Evolutionary conservation across 75 land plant species (phyloP).

Genomic region (Sequoiadendron giganteum): DNA sequence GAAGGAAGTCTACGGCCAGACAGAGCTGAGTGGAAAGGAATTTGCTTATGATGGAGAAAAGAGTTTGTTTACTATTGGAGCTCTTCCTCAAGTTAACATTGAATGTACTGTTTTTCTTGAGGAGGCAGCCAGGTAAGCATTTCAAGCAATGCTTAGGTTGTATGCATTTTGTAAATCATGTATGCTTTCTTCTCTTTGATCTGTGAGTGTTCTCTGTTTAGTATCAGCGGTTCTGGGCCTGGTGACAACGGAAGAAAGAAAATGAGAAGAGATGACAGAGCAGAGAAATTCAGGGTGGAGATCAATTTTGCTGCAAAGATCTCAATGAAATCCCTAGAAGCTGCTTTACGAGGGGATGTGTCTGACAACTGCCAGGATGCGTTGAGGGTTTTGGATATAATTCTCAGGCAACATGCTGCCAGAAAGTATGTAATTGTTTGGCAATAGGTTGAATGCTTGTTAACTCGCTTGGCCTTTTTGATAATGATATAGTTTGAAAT

Average conservation of each 20-base stretch:
- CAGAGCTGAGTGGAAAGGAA: constrained; percentile 38
- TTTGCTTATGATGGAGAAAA: constrained; percentile 82
- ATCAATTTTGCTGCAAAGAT: constrained; percentile 62
- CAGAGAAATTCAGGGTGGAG: constrained; percentile 48
- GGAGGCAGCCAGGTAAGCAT: constrained; percentile 24
- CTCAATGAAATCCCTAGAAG: constrained; percentile 41
- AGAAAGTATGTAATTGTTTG: constrained; percentile 28
- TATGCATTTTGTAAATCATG: neutral
- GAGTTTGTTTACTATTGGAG: constrained; percentile 46
- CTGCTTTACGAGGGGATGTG: constrained; percentile 34
- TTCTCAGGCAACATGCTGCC: constrained; percentile 58
- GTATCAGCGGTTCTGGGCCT: neutral
- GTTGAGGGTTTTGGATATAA: constrained; percentile 64
- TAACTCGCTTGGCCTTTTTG: neutral
- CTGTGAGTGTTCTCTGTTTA: neutral
- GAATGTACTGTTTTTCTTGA: constrained; percentile 58
- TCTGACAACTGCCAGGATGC: constrained; percentile 58
- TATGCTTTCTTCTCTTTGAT: neutral
- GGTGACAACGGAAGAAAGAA: constrained; percentile 32
- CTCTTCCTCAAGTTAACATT: constrained; percentile 34
- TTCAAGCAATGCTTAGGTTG: neutral
- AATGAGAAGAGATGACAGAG: constrained; percentile 14
- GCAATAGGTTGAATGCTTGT: neutral
- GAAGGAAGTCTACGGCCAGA: constrained; percentile 28
- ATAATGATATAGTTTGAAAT: neutral